Conservation (phyloP, 2,329 filamentous ascomycete species). For the Colletotrichum horii region DNA sequence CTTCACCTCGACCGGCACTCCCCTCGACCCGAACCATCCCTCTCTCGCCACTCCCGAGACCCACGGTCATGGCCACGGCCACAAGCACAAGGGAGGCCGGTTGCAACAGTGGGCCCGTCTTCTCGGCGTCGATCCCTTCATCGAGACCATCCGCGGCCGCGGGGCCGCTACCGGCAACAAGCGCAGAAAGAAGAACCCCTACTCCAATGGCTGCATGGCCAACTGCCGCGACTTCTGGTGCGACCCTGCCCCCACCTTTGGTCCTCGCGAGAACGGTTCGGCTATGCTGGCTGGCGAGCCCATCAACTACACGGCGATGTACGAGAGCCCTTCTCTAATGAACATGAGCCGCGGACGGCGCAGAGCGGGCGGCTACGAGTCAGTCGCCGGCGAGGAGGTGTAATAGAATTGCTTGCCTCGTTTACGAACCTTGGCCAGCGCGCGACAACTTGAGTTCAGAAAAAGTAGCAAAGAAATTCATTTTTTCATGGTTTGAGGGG, state of each 20-base stretch:
- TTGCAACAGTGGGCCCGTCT: conserved; percentile 82
- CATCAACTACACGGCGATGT: conserved; percentile 89
- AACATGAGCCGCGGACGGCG: conserved; percentile 50
- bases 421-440: not conserved
- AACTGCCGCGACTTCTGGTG: conserved; percentile 99
- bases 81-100: conserved; percentile 67
- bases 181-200: conserved; percentile 77
- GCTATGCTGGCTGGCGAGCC: conserved; percentile 78
- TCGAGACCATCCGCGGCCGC: conserved; percentile 87
- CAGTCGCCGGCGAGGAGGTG: conserved; percentile 63
- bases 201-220: conserved; percentile 79
- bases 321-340: conserved; percentile 81
- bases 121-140: conserved; percentile 90
- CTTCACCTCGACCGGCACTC: conserved; percentile 78
- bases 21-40: conserved; percentile 70
- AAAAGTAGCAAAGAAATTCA: not conserved
- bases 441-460: not conserved
- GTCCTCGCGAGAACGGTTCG: conserved; percentile 73
- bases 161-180: conserved; percentile 66
- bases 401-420: conserved; percentile 28
- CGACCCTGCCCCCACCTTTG: conserved; percentile 83
- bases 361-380: conserved; percentile 65
- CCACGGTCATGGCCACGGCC: conserved; percentile 45
- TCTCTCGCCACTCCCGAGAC: conserved; percentile 61
- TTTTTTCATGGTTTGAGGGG: not conserved